These are phyloP conservation scores for Entomophthora muscae DNA, from an alignment of 371 early-diverging fungal genomes.

Conservation along the genomic window DNA sequence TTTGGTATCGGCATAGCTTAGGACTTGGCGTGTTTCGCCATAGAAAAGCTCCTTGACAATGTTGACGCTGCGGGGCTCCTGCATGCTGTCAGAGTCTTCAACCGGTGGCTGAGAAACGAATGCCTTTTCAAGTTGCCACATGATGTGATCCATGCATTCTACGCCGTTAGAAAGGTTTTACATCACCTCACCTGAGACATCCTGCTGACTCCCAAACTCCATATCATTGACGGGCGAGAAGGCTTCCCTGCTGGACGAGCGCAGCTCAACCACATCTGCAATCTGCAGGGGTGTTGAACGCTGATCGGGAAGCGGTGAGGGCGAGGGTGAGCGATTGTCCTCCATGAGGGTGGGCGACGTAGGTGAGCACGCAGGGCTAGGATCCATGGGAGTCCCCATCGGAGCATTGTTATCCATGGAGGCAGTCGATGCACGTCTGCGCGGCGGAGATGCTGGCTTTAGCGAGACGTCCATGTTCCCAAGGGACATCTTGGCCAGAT, in stretches of 20 bases:
- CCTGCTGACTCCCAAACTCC: slow-evolving; percentile 46
- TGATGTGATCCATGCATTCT: slow-evolving; percentile 56
- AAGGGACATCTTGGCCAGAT: slow-evolving; percentile 10
- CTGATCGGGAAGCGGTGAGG: not conserved
- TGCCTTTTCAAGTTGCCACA: slow-evolving; percentile 38
- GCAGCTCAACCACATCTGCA: slow-evolving; percentile 11
- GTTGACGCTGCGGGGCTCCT: not conserved
- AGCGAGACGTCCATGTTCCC: slow-evolving; percentile 6
- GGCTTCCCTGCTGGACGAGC: not conserved
- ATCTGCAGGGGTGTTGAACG: not conserved
- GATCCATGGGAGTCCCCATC: not conserved
- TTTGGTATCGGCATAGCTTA: slow-evolving; percentile 25
- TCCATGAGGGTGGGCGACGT: not conserved
- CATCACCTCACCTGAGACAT: slow-evolving; percentile 19
- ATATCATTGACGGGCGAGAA: slow-evolving; percentile 14
- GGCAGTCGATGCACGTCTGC: not conserved
- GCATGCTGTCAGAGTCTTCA: not conserved
- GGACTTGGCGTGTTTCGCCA: slow-evolving; percentile 37
- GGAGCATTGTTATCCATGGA: slow-evolving; percentile 1
- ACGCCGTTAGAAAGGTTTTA: slow-evolving; percentile 7
- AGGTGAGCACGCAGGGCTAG: slow-evolving; percentile 7
- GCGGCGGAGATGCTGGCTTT: not conserved
- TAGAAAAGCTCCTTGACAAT: slow-evolving; percentile 22
- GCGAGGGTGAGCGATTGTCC: not conserved
- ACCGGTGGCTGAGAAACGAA: slow-evolving; percentile 15